Base-by-base conservation (phyloP, 75 land plant genomes). In the Azolla pinnata region DNA sequence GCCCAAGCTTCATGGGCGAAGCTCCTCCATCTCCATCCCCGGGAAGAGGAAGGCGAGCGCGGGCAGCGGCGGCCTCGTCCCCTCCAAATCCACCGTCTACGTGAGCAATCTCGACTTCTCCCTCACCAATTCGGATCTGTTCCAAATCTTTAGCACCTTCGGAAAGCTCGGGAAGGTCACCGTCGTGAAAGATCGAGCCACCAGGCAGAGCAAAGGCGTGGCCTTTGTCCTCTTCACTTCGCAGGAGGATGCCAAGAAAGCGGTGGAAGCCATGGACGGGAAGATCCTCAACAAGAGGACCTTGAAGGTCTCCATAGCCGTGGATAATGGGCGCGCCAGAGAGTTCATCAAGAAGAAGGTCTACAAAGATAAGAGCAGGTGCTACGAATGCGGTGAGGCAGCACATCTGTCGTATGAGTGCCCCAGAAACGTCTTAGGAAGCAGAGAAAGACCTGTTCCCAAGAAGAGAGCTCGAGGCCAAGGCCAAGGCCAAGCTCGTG, bases 321-420 rank as follows among this genome's bases (percentile, higher is more conserved):
- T 75, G 29, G 97, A 92, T 46, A 92, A 92, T 75, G 97, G 97
- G 3, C 78, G 97, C 2, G 96, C 97, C 24, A 23, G 79, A 33
- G 95, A 88, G 74, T 92, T 92, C 53, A 88, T 92, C 46, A 53
- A 71, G 35, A 76, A 81, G 57, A 66, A 79, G 63, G 90, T 77
- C 7, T 92, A 92, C 63, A 88, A 80, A 79, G 97, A 92, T 62
- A 92, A 92, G 82, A 76, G 75, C 56, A 64, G 87, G 68, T 92
- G 97, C 62, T 92, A 92, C 44, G 97, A 92, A 77, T 92, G 97
- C 51, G 97, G 97, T 34, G 90, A 74, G 62, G 79, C 64, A 8
- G 97, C 88, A 8, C 97, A 92, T 62, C 62, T 92, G 50, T 80
- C 84, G 2, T 92, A 88, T 51, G 97, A 92, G 75, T 92, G 97